Conservation (phyloP, 1,139 yeast genomes). For the Kurtzmaniella quercitrusa region DNA sequence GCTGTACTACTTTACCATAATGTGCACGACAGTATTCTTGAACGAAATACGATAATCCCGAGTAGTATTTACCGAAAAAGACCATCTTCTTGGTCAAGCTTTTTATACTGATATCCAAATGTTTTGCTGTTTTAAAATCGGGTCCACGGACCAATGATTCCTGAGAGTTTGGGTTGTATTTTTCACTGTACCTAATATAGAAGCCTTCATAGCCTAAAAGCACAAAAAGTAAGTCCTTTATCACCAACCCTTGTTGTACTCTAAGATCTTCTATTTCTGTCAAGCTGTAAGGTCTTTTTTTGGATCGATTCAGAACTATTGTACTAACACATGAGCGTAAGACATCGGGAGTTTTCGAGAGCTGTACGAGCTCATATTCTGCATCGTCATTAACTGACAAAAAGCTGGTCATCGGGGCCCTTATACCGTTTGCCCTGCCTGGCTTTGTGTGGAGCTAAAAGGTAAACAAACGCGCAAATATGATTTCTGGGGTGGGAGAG, state of each 20-base stretch:
- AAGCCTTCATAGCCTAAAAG: conserved; percentile 77
- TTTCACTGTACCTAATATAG: conserved; percentile 65
- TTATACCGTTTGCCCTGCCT: not conserved
- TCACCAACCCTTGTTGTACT: conserved; percentile 68
- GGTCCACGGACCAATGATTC: conserved; percentile 56
- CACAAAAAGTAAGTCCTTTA: conserved; percentile 66
- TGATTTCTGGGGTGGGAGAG: not conserved
- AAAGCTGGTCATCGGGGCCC: conserved; percentile 12
- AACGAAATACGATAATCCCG: conserved; percentile 51
- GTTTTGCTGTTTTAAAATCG: conserved; percentile 67
- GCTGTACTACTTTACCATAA: conserved; percentile 73
- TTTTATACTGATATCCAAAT: conserved; percentile 70
- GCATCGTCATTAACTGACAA: conserved; percentile 11
- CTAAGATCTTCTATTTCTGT: conserved; percentile 39
- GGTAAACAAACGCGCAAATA: conserved; percentile 2
- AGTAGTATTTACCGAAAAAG: conserved; percentile 59
- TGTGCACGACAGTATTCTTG: conserved; percentile 50
- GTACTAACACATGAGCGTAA: conserved; percentile 17
- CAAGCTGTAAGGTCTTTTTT: conserved; percentile 40
- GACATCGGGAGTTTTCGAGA: conserved; percentile 17
- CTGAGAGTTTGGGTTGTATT: conserved; percentile 44
- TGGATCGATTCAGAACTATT: conserved; percentile 11
- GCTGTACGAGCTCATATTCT: conserved; percentile 15
- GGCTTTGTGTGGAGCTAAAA: conserved; percentile 3
- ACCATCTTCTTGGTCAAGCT: conserved; percentile 65